Conservation (phyloP, 108 stramenopile species). For the Nitzschia putrida region DNA sequence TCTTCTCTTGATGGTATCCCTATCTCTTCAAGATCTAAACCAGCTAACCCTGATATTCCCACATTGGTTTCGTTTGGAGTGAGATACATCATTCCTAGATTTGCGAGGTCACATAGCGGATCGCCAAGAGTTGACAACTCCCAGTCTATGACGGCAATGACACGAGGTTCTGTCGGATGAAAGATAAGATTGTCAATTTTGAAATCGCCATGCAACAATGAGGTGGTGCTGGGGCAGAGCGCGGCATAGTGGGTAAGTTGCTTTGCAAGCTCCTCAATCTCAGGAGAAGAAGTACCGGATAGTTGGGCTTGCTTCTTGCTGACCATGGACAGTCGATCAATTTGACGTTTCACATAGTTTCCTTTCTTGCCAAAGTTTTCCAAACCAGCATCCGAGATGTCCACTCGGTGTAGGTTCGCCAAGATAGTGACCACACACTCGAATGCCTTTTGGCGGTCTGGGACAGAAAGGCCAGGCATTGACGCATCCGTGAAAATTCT, state of each 20-base stretch:
- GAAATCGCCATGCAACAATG: constrained; percentile 94
- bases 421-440: constrained; percentile 72
- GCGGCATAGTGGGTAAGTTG: constrained; percentile 46
- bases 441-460: constrained; percentile 70
- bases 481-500: constrained; percentile 90
- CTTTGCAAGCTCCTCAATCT: constrained; percentile 48
- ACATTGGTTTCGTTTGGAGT: constrained; percentile 58
- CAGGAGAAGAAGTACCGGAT: constrained; percentile 26
- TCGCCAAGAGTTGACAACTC: constrained; percentile 94
- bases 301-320: constrained; percentile 63
- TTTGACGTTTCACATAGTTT: constrained; percentile 71
- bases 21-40: constrained; percentile 29
- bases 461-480: constrained; percentile 54
- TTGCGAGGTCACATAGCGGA: constrained; percentile 90
- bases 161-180: constrained; percentile 85
- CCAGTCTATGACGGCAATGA: constrained; percentile 96
- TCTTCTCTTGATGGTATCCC: constrained; percentile 76
- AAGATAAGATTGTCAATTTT: constrained; percentile 96
- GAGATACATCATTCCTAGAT: constrained; percentile 87
- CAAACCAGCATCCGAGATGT: constrained; percentile 62
- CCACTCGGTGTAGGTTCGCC: constrained; percentile 71
- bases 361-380: constrained; percentile 69
- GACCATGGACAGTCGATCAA: constrained; percentile 72
- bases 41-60: constrained; percentile 68
- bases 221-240: constrained; percentile 54